Conservation (phyloP, 768 basidiomycete species). For the Saitozyma sp. region DNA sequence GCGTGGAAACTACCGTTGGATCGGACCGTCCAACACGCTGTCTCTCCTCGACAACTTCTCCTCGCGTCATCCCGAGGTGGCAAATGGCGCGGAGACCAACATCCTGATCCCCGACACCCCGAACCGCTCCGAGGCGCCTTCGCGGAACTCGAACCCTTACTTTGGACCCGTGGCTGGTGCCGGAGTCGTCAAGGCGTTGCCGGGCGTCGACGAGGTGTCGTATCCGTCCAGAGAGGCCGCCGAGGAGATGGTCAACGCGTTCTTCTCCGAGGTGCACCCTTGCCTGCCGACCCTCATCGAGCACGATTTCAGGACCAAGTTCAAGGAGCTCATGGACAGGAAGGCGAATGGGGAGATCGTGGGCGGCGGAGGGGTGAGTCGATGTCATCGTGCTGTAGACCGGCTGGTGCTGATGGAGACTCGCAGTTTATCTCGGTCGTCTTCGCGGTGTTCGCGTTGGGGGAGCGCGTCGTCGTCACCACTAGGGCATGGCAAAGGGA, state of each 20-base stretch:
- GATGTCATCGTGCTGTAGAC: too few relatives aligned
- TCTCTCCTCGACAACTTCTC: constrained; percentile 40
- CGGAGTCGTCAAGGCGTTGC: constrained; percentile 45
- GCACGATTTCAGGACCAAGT: constrained; percentile 73
- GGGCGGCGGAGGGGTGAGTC: too few relatives aligned
- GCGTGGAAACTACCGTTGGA: constrained; percentile 45
- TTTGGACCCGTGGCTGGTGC: constrained; percentile 45
- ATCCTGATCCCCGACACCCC: not conserved
- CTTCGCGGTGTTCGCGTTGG: constrained; percentile 88
- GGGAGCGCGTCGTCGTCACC: constrained; percentile 67
- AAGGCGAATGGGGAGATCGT: constrained; percentile 13
- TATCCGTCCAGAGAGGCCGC: constrained; percentile 30
- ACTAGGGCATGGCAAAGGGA: constrained; percentile 43
- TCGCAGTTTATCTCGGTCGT: constrained; percentile 71
- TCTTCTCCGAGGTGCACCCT: constrained; percentile 84
- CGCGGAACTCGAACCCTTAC: constrained; percentile 32
- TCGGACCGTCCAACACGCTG: constrained; percentile 43
- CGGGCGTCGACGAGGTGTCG: constrained; percentile 38
- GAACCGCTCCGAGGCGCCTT: not conserved
- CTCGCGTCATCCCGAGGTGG: constrained; percentile 7
- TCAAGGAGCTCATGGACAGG: constrained; percentile 69
- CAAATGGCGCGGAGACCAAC: constrained; percentile 53
- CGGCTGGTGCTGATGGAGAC: too few relatives aligned
- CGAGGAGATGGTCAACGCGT: constrained; percentile 67
- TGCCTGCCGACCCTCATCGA: constrained; percentile 85